Conservation (phyloP, 176 grass and related monocot species). For the Oryza longistaminata region DNA sequence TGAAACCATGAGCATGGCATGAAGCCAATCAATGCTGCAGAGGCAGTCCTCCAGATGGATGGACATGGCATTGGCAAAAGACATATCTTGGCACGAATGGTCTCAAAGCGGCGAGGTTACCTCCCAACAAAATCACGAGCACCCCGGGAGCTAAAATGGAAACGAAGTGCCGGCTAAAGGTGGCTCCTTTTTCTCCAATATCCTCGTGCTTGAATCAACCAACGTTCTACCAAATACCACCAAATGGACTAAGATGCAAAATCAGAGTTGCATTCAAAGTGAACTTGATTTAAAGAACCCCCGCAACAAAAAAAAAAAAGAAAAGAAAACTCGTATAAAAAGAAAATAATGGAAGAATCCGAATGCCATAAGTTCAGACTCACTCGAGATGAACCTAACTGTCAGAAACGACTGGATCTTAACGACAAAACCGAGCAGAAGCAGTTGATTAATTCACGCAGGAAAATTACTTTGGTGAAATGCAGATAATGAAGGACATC, state of each 20-base stretch:
- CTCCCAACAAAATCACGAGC: constrained; percentile 51
- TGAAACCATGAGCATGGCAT: constrained; percentile 29
- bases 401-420: constrained; percentile 47
- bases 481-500: too few species aligned
- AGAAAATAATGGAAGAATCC: constrained; percentile 32
- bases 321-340: constrained; percentile 1
- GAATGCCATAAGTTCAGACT: constrained; percentile 23
- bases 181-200: constrained; percentile 34
- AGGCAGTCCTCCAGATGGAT: constrained; percentile 43
- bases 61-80: constrained; percentile 7
- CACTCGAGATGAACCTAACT: too few species aligned
- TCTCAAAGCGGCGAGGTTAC: constrained; percentile 16
- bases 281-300: constrained; percentile 1
- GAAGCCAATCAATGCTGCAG: constrained; percentile 48
- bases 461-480: constrained; percentile 7
- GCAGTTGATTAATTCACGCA: constrained; percentile 33
- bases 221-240: constrained; percentile 30
- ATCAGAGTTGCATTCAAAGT: constrained; percentile 18
- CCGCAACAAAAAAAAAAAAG: background rate
- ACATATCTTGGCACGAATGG: constrained; percentile 25
- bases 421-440: constrained; percentile 47
- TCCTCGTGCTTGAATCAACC: constrained; percentile 40
- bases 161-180: background rate
- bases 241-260: constrained; percentile 17
- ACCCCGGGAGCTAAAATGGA: constrained; percentile 38